Base-by-base conservation (phyloP, 108 stramenopile genomes). In the Nannochloropsis oceanica region DNA sequence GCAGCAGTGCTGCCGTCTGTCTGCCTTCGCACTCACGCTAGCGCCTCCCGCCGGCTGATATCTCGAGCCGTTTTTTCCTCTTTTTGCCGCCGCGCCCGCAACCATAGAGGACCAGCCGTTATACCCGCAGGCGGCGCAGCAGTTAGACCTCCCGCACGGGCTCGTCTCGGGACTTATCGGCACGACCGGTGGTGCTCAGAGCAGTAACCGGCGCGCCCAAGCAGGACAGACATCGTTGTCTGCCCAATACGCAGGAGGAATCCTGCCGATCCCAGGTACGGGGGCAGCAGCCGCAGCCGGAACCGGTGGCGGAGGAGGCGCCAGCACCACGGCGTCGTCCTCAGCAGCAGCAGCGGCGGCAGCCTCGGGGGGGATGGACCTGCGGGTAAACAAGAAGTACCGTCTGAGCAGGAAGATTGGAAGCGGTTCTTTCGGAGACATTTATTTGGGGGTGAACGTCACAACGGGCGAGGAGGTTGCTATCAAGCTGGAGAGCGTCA, bases 391-490 rank as follows among this genome's bases (percentile, higher is more conserved):
- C 26, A 96, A 96, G 86, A 99, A 98, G 92, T 99, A 97, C 92
- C 96, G 99, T 13, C 93, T 99, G 13, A 98, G 98, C 79, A 94
- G 96, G 44, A 99, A 99, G 91, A 99, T 99, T 89, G 99, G 99
- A 79, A 92, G 91, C 80, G 99, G 99, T 18, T 98, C 97, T 44
- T 99, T 99, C 88, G 99, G 99, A 42, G 99, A 99, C 91, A 98
- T 99, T 84, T 99, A 99, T 87, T 92, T 98, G 59, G 98, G 99
- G 18, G 97, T 96, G 18, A 99, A 99, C 91, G 94, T 97, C 94
- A 95, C 97, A 42, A 97, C 88, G 11, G 88, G 88, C 42, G 90
- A 90, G 50, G 89, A 96, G 89, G 97, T 99, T 79, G 99, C 99
- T 86, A 98, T 99, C 92, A 99, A 99, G 91, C 92, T 99, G 26